Evolutionary conservation across 371 early-diverging fungal genomes (phyloP).

Genomic region (Mortierella sp.): DNA sequence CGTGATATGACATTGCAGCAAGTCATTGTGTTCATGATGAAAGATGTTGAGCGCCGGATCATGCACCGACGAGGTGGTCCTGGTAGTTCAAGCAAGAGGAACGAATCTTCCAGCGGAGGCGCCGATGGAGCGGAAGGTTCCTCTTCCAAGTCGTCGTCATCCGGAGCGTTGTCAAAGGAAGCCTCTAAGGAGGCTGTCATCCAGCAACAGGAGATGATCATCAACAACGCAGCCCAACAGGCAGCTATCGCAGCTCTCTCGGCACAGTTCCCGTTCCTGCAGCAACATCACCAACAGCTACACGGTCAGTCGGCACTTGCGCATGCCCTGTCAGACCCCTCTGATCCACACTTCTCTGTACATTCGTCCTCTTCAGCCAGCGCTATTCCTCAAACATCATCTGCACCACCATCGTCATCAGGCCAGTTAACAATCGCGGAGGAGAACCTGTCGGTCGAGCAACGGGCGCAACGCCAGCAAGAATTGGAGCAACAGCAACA

Average conservation of each 20-base stretch:
- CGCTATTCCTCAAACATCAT: neutral
- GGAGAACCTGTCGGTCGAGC: conserved; percentile 20
- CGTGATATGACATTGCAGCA: conserved; percentile 48
- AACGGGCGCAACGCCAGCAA: conserved; percentile 29
- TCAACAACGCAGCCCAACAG: conserved; percentile 52
- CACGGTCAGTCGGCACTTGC: conserved; percentile 9
- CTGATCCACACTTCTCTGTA: neutral
- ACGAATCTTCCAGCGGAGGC: conserved; percentile 6
- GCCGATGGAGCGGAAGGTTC: conserved; percentile 1
- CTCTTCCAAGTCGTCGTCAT: conserved; percentile 1
- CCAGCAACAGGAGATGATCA: conserved; percentile 44
- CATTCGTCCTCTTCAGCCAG: neutral
- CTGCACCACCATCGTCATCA: conserved; percentile 8
- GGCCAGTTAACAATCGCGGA: neutral
- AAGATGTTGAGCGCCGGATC: conserved; percentile 53
- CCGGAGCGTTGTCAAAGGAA: conserved; percentile 1
- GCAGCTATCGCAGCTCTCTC: conserved; percentile 49
- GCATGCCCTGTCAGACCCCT: conserved; percentile 6
- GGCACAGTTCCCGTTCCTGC: conserved; percentile 47
- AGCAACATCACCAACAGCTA: conserved; percentile 38
- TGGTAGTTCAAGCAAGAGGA: conserved; percentile 4
- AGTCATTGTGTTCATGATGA: conserved; percentile 52
- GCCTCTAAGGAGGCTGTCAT: conserved; percentile 22
- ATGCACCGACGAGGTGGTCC: conserved; percentile 33
- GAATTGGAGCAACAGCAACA: conserved; percentile 47